Base-by-base conservation (phyloP, 2,329 filamentous ascomycete species). In the Hypoxylon sp. region DNA sequence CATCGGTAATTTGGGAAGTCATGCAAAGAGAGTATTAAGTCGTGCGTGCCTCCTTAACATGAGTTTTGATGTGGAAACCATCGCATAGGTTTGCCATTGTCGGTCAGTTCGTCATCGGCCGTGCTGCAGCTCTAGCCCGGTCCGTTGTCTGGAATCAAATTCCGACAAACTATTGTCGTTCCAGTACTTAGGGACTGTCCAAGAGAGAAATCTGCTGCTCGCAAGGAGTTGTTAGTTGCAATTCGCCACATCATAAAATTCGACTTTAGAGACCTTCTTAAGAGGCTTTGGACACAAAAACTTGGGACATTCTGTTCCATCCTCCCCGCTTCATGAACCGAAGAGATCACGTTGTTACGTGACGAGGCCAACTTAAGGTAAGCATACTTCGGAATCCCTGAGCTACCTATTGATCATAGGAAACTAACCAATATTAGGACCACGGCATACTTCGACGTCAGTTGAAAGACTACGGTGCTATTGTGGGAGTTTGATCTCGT, bases 191-290 rank as follows among this genome's bases (percentile, higher is more conserved):
- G 97, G 76, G 96, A 99, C 77, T 98, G 96, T 66, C 96, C 96
- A 0, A 87, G 95, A 54, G 96, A 98, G 81, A 97, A 97, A 77
- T 98, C 95, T 0, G 92, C 92, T 2, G 93, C 95, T 0, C 88
- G 97, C 17, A 99, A 99, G 79, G 96, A 99, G 80, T 85, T 99
- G 19, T 83, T 99, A 47, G 96, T 99, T 57, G 97, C 96, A 0
- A 98, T 99, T 65, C 89, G 97, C 22, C 97, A 99, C 78, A 98
- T 99, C 74, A 98, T 99, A 80, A 99, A 98, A 81, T 98, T 98
- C 82, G 98, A 98, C 78, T 98, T 98, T 75, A 87, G 96, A 63
- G 17, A 10, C 17, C 8, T 5, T 42, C 17, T 6, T n/a, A 6
- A 5, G 35, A 37, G 35, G 5, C 35, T 37, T n/a, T 37, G 14